Evolutionary conservation across 2,329 filamentous ascomycete genomes (phyloP).

Genomic region (Microsporum audouinii): DNA sequence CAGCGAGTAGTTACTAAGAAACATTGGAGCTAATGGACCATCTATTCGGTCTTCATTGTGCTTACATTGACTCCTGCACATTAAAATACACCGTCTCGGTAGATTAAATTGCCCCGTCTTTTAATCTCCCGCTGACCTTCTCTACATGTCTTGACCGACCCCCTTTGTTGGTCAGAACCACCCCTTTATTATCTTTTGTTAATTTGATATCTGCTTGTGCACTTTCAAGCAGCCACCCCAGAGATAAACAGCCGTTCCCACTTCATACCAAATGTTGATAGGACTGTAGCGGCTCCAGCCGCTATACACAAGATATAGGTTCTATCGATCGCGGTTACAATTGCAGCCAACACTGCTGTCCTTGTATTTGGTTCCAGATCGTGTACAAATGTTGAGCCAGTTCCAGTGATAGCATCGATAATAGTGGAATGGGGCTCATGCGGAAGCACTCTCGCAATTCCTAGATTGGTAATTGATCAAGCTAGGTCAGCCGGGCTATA

Average conservation of each 20-base stretch:
- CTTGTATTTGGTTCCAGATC: neutral
- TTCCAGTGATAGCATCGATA: conserved; percentile 1
- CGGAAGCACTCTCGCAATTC: neutral
- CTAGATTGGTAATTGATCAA: neutral
- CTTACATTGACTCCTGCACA: too few relatives aligned
- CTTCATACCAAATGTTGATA: neutral
- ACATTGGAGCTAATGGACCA: too few relatives aligned
- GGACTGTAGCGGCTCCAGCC: neutral
- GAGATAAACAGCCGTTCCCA: conserved; percentile 1
- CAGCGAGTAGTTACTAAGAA: too few relatives aligned
- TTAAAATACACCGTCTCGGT: neutral
- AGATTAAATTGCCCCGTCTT: neutral
- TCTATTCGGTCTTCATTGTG: too few relatives aligned
- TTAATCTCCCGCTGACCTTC: neutral
- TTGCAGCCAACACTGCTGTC: neutral
- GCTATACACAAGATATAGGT: neutral
- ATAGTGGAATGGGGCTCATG: neutral
- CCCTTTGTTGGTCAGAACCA: neutral
- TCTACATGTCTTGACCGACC: neutral
- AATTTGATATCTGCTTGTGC: neutral
- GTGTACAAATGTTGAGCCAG: conserved; percentile 2
- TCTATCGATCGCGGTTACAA: neutral
- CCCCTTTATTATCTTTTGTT: neutral
- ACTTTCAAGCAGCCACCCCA: neutral
- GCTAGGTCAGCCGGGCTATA: neutral